Conservation (phyloP, 768 basidiomycete species). For the Tulasnella sp. region DNA sequence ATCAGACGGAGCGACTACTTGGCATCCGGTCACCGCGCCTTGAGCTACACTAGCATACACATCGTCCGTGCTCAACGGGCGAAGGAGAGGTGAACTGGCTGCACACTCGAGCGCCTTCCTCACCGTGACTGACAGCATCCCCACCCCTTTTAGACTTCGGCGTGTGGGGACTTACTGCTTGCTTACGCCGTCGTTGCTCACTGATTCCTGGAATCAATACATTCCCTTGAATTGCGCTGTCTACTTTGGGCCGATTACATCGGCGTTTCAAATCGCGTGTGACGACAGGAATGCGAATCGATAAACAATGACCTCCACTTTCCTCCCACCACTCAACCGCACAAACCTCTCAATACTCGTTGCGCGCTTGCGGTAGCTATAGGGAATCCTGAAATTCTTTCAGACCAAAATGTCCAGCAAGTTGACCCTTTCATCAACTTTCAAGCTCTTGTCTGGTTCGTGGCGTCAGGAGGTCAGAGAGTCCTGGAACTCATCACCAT, state of each 20-base stretch:
- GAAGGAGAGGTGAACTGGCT: too few species aligned
- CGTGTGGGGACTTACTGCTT: too few species aligned
- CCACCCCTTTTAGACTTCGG: too few species aligned
- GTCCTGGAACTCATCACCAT: background rate
- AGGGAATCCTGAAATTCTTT: background rate
- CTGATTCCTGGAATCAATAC: background rate
- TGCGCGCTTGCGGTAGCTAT: background rate
- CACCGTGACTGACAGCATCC: too few species aligned
- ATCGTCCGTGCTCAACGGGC: too few species aligned
- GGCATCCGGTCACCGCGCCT: slow-evolving; percentile 63
- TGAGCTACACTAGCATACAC: too few species aligned
- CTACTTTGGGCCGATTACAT: background rate
- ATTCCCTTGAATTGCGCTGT: background rate
- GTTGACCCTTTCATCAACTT: background rate
- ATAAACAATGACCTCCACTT: background rate
- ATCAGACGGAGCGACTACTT: slow-evolving; percentile 58
- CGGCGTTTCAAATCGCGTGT: background rate
- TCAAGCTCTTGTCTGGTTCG: background rate
- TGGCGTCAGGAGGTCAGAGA: background rate
- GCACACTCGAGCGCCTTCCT: too few species aligned
- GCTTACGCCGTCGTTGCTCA: background rate
- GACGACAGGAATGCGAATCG: background rate
- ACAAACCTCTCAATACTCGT: background rate
- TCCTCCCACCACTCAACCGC: background rate
- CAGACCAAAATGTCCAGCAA: background rate